Evolutionary conservation across 2,329 filamentous ascomycete genomes (phyloP), one percentile per base, ranked within the genome.

Genomic region (Calonectria multiphialidica): DNA sequence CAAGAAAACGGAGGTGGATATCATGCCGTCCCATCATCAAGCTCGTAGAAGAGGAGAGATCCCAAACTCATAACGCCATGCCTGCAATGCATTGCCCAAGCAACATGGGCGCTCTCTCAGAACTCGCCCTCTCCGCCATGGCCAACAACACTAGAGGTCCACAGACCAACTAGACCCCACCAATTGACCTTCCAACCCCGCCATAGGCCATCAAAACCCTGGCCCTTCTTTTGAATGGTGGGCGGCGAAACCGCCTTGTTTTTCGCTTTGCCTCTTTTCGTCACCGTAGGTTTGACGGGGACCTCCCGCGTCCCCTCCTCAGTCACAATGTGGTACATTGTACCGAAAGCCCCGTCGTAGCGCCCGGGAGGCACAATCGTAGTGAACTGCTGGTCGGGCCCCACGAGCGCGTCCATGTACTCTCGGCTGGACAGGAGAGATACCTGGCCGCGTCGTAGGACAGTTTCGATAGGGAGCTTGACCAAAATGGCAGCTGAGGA

Each of bases 381-480:
- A 68, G 95, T 92, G 55, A 94, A 81, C 59, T 84, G 82, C 37
- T 82, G 81, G 4, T 82, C 83, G 33, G 82, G 80, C 50, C 80
- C 79, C 23, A 88, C 85, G 3, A 90, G 83, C 0, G 91, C 89
- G 13, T 83, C 82, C 2, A 89, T 75, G 68, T 91, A 89, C 13
- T 84, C 79, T 1, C 88, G 88, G 16, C 88, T 88, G 18, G 88
- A 88, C 55, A 95, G 88, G 1, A 95, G 91, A 2, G 92, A 88
- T 71, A 97, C 93, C 83, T 99, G 97, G 6, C 95, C 96, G 72
- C 97, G 91, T 59, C 97, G 93, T 9, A 98, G 89, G 18, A 98
- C 94, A 0, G 96, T 98, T 84, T 99, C 97, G 5, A 98, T 87
- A 0, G 97, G 97, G 15, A 98, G 90, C 80, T 96, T 96, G 76